Base-by-base conservation (phyloP, 805 yeast genomes). In the Pichia exigua region DNA sequence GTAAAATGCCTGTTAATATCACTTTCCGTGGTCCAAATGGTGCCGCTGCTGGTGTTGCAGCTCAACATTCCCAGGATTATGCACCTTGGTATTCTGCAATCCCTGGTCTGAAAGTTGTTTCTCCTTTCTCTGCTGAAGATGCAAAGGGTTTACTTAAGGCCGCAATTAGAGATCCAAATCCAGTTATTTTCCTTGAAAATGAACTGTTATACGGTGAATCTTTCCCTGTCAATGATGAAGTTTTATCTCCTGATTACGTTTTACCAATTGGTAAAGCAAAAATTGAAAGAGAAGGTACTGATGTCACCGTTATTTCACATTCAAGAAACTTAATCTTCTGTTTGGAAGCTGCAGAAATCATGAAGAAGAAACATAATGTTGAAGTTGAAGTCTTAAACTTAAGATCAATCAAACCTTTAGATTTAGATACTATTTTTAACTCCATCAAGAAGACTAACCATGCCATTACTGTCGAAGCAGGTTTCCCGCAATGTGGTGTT, bases 11-110 rank as follows among this genome's bases (percentile, higher is more conserved):
- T 57, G 91, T 97, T 78, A 91, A 88, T 74, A 88, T 92, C 67
- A 91, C 96, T 50, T 94, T 94, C 79, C 85, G 99, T 75, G 99
- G 99, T 65, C 98, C 99, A 56, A 94, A 94, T 73, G 99, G 99
- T 73, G 97, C 99, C 47, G 97, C 99, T 61, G 97, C 97, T 47
- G 98, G 98, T 81, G 99, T 94, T 62, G 99, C 82, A 63, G 99
- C 99, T 54, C 99, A 94, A 75, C 99, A 94, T 76, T 94, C 99
- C 27, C 99, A 94, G 76, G 95, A 90, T 75, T 94, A 82, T 72
- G 79, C 96, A 51, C 90, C 97, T 50, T 94, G 99, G 99, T 94
- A 94, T 74, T 98, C 97, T 60, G 77, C 95, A 48, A 90, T 94
- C 63, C 99, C 99, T 55, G 99, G 99, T 70, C 79, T 94, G 70